Percentiles rank a stretch among this genome's conserved stretches.
These are phyloP conservation scores for Fusarium austroafricanum DNA, from an alignment of 2,329 filamentous ascomycete genomes.

Conservation along the genomic window DNA sequence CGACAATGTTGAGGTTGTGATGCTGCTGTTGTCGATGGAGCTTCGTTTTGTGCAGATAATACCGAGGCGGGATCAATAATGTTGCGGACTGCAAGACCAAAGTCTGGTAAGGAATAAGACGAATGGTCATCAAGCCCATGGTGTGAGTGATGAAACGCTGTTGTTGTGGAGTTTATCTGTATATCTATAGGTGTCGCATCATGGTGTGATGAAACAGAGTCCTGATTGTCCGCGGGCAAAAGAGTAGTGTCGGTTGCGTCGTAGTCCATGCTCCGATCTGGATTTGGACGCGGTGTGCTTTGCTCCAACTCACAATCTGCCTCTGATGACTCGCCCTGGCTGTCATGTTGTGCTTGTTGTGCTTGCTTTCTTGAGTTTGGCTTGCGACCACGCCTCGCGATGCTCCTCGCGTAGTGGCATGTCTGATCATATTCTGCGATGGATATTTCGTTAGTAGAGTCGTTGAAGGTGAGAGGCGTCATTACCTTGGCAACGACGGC, in stretches of 20 bases:
- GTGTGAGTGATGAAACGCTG: background rate
- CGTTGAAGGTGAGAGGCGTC: fast-evolving
- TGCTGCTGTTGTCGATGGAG: background rate
- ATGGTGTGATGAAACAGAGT: background rate
- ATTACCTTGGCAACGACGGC: background rate
- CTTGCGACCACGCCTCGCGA: background rate
- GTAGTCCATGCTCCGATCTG: background rate
- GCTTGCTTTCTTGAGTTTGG: background rate
- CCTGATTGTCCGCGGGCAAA: background rate
- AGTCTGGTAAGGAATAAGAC: background rate
- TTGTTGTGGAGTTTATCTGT: background rate
- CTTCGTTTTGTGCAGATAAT: background rate
- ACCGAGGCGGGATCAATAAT: background rate
- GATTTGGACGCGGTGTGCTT: background rate
- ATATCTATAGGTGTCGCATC: background rate
- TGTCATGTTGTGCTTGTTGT: background rate
- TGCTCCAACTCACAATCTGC: background rate
- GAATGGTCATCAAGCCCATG: background rate
- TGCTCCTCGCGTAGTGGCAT: background rate
- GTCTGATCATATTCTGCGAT: background rate
- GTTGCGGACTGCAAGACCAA: background rate
- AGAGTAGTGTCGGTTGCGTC: background rate
- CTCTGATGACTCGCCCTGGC: background rate
- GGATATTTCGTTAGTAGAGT: fast-evolving
- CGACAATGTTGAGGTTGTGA: background rate